Evolutionary conservation across 371 early-diverging fungal genomes (phyloP).

Genomic region (Lichtheimia ramosa): DNA sequence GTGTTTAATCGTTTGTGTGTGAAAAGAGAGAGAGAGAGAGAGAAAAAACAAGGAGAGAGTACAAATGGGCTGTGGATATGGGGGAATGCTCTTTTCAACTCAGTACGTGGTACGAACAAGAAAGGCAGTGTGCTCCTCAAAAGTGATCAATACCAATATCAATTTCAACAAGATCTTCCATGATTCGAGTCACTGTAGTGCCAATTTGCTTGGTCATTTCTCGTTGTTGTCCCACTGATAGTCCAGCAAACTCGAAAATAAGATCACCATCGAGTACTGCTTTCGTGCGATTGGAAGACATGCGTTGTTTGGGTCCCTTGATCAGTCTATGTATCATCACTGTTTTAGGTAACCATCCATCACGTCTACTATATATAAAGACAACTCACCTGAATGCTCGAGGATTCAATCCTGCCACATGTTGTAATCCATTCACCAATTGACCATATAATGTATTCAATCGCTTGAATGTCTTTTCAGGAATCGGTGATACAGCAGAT

Average conservation of each 20-base stretch:
- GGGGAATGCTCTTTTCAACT: conserved; percentile 3
- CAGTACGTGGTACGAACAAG: conserved; percentile 4
- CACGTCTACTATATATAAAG: background rate
- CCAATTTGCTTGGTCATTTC: conserved; percentile 91
- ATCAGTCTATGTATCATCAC: conserved; percentile 27
- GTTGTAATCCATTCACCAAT: conserved; percentile 78
- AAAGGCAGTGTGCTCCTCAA: conserved; percentile 31
- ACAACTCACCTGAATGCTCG: conserved; percentile 70
- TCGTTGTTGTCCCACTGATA: conserved; percentile 70
- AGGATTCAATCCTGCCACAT: conserved; percentile 92
- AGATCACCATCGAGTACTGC: conserved; percentile 87
- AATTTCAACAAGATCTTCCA: conserved; percentile 82
- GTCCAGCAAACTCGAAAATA: conserved; percentile 69
- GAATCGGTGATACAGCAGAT: conserved; percentile 73
- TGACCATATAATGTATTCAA: conserved; percentile 74
- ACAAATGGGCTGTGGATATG: conserved; percentile 2
- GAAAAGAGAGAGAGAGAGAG: conserved; percentile 1
- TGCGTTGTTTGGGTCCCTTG: conserved; percentile 61
- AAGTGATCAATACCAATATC: conserved; percentile 73
- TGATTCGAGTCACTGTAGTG: conserved; percentile 75
- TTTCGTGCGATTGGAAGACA: conserved; percentile 65
- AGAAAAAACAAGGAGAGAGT: background rate
- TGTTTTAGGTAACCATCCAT: too few species aligned
- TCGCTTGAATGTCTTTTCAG: conserved; percentile 91
- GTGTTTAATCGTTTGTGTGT: background rate